These are phyloP conservation scores for Phytophthora vignae DNA, from an alignment of 352 stramenopile species.

Conservation along the genomic window DNA sequence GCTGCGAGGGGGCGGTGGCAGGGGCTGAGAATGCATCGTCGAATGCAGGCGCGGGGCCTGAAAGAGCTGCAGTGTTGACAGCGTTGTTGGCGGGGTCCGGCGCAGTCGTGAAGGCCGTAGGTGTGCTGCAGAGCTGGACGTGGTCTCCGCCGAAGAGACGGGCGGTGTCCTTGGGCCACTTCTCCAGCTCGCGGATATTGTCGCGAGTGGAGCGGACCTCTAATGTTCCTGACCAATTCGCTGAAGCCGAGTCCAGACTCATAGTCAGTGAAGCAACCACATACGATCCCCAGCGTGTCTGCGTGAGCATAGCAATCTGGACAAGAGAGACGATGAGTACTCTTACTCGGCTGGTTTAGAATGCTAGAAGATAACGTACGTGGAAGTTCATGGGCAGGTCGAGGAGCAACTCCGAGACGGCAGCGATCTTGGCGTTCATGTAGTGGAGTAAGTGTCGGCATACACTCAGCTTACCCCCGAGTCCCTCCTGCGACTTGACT, in stretches of 20 bases:
- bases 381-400: constrained; percentile 70
- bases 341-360: too few relatives aligned
- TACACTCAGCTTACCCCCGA: constrained; percentile 37
- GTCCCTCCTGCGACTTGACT: constrained; percentile 17
- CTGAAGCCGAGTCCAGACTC: constrained; percentile 19
- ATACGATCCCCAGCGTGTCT: constrained; percentile 70
- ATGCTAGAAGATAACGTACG: constrained; percentile 35
- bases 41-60: background rate
- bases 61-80: background rate
- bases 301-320: constrained; percentile 67
- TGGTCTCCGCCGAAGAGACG: constrained; percentile 48
- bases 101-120: background rate
- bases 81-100: background rate
- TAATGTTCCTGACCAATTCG: constrained; percentile 47
- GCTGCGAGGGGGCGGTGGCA: background rate
- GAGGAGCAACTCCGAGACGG: constrained; percentile 58
- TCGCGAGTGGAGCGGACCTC: constrained; percentile 63
- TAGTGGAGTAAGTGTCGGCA: constrained; percentile 48
- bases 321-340: background rate
- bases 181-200: constrained; percentile 55
- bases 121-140: constrained; percentile 27
- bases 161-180: constrained; percentile 44
- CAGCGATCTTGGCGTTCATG: constrained; percentile 37
- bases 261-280: constrained; percentile 60
- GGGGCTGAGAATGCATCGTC: background rate